These are phyloP conservation scores for Odontarrhena argentea DNA, from an alignment of 345 rosid genomes.

Conservation along the genomic window DNA sequence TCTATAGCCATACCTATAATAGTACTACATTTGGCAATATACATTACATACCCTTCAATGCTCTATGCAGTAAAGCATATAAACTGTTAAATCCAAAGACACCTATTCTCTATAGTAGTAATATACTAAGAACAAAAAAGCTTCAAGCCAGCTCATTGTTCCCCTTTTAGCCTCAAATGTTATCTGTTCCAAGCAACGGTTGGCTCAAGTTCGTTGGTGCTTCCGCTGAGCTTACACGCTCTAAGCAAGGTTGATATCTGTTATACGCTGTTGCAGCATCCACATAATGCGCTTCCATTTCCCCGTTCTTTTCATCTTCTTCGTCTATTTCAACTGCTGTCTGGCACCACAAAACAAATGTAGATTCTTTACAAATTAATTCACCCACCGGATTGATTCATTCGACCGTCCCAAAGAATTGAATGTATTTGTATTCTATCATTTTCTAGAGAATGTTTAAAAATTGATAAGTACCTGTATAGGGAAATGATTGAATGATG, in stretches of 20 bases:
- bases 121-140: background rate
- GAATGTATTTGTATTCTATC: too few relatives aligned
- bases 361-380: constrained; percentile 8
- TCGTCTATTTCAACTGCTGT: constrained; percentile 76
- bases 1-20: too few relatives aligned
- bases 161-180: constrained; percentile 5
- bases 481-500: constrained; percentile 57
- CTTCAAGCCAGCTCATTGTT: background rate
- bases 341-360: constrained; percentile 46
- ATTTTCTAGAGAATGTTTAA: background rate
- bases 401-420: background rate
- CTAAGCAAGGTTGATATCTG: constrained; percentile 52
- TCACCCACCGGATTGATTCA: background rate
- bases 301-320: constrained; percentile 52
- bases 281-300: constrained; percentile 48
- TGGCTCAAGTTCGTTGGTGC: constrained; percentile 48
- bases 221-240: constrained; percentile 38
- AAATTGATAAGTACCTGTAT: constrained; percentile 52
- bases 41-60: background rate
- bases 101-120: constrained; percentile 4
- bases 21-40: background rate
- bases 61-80: background rate
- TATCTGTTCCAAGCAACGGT: constrained; percentile 44
- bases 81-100: background rate
- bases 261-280: constrained; percentile 58